A percentile compares a stretch with the other conserved stretches of the same genome.
Evolutionary conservation across 2,329 filamentous ascomycete genomes (phyloP).

Genomic region (Mariannaea elegans): DNA sequence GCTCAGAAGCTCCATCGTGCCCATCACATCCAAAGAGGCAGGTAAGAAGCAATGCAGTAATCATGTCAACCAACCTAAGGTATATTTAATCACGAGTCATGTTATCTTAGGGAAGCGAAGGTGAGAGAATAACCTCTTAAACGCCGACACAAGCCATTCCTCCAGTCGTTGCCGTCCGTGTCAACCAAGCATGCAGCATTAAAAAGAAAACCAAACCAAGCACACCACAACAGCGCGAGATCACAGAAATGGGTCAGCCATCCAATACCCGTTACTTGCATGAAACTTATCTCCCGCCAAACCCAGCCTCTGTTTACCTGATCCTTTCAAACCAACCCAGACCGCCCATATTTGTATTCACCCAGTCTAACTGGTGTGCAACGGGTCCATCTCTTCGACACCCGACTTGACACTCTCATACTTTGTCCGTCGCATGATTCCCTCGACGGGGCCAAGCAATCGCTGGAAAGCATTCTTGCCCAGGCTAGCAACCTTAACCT

Average conservation of each 20-base stretch:
- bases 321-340: background rate
- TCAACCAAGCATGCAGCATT: constrained; percentile 9
- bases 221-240: constrained; percentile 18
- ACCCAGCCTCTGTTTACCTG: background rate
- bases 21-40: background rate
- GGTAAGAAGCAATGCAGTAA: background rate
- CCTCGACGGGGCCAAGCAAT: constrained; percentile 89
- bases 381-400: constrained; percentile 73
- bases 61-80: constrained; percentile 43
- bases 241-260: constrained; percentile 18
- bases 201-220: constrained; percentile 22
- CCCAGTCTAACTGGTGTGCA: constrained; percentile 53
- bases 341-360: background rate
- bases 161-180: constrained; percentile 28
- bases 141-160: constrained; percentile 39
- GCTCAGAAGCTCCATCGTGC: background rate
- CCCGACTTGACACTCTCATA: constrained; percentile 68
- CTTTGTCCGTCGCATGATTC: constrained; percentile 86
- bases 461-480: constrained; percentile 96
- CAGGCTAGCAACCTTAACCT: constrained; percentile 91
- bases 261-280: constrained; percentile 16
- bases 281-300: constrained; percentile 8
- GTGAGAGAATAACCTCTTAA: constrained; percentile 43
- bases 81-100: constrained; percentile 50
- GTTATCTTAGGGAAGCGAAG: constrained; percentile 46